Conservation (phyloP, 2,329 filamentous ascomycete genomes). For the Sordariomycetes sp. region DNA sequence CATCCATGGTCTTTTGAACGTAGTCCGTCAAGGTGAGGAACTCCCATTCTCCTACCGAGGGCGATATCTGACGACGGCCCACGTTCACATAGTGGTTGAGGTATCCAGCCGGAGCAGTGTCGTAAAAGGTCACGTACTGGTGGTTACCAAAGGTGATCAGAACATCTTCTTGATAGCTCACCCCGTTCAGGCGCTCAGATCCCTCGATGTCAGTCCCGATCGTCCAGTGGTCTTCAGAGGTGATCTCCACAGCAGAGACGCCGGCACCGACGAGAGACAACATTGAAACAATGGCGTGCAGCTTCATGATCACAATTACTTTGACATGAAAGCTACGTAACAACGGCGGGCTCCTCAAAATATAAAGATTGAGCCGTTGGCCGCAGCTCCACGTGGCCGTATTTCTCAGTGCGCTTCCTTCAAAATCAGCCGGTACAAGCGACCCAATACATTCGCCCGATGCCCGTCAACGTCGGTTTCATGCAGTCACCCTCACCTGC, state of each 20-base stretch:
- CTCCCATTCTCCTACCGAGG: constrained; percentile 7
- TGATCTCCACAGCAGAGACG: background rate
- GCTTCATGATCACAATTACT: no score
- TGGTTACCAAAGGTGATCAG: constrained; percentile 9
- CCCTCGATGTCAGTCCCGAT: constrained; percentile 9
- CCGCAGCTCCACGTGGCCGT: no score
- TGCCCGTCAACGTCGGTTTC: no score
- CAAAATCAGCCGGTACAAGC: no score
- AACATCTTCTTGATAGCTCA: constrained; percentile 12
- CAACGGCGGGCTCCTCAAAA: no score
- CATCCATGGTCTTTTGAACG: constrained; percentile 10
- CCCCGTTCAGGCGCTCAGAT: constrained; percentile 8
- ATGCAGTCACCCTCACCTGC: no score
- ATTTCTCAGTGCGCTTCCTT: no score
- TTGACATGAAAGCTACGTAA: no score
- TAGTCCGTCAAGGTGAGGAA: constrained; percentile 11
- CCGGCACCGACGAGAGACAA: no score
- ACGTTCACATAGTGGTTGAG: constrained; percentile 9
- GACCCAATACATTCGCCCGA: no score
- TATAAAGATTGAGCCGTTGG: no score
- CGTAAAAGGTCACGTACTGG: constrained; percentile 11
- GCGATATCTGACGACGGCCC: constrained; percentile 6
- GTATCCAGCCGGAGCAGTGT: constrained; percentile 8
- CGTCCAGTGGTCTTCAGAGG: constrained; percentile 3
- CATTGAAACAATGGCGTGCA: no score